Evolutionary conservation across 2,329 filamentous ascomycete genomes (phyloP), one percentile per base, ranked within the genome.

Genomic region (Trichoderma sp.): DNA sequence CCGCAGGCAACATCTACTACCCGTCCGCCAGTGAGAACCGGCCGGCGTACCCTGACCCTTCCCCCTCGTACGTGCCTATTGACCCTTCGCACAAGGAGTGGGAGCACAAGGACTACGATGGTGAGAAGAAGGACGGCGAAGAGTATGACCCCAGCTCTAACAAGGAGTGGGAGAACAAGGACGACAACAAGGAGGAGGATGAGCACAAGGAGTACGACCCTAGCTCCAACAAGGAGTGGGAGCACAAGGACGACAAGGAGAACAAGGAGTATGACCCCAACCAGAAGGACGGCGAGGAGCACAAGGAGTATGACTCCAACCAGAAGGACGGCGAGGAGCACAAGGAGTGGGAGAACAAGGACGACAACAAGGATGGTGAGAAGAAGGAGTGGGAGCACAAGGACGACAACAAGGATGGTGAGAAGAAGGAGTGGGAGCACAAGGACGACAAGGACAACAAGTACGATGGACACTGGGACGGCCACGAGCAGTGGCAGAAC

Each of bases 1-100:
- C 77, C 67, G 72, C 78, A 43, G 76, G 73, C 71, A 64, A 56
- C 51, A 30, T 69, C 39, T 43, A 43, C 39, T 43, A 43, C 39
- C 39, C 39, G 39, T n/a, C 39, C 15, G 39, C 15, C 15, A n/a
- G 1, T n/a, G 39, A 43, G 18, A 43, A 43, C 39, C 15, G 39
- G 39, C 39, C 39, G 15, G 39, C 39, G 39, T 43, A 43, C 39
- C 39, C 39, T 43, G 39, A 43, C 3, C 6, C 39, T 18, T 9
- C 6, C 3, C 51, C 63, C 4, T 14, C 65, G 53, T 69, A 60
- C 3, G 15, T 43, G 7, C 15, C 30, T 5, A 36, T 57, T 21
- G 26, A 57, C 11, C 65, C 64, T 18, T 43, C 39, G 30, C 30
- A 18, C 30, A 61, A 61, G 57, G 30, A 39, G 18, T 28, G 21